Base-by-base conservation (phyloP, 1,284 basidiomycete species). In the Mixia osmundae region DNA sequence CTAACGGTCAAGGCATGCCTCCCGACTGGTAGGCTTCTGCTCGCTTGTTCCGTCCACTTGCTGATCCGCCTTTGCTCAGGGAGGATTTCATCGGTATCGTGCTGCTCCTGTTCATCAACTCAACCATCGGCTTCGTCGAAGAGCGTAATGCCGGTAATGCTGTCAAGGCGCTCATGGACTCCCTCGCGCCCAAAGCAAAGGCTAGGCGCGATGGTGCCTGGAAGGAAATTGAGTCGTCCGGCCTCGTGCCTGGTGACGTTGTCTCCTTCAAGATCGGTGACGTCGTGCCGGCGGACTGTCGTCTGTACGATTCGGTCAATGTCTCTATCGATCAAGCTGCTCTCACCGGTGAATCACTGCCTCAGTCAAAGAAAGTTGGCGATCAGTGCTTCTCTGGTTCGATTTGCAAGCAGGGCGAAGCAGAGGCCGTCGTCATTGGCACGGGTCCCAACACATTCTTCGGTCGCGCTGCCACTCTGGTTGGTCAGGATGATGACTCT, bases 151-250 rank as follows among this genome's bases (percentile, higher is more conserved):
- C 87, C 36, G 87, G 87, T 61, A 91, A 95, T 60, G 87, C 87
- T 26, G 87, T 95, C 64, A 94, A 91, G 65, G 85, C 85, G 10
- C 76, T 95, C 48, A 95, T 94, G 87, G 87, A 94, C 58, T 94
- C 87, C 12, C 76, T 95, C 47, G 87, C 89, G 15, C 89, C 85
- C 57, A 94, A 94, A 65, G 87, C 87, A 25, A 76, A 74, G 59
- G 78, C 78, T 52, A 78, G 71, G 62, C 83, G 87, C 47, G 66
- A 67, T 47, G 78, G 77, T 43, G 51, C 53, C 27, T 91, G 83
- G 83, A 55, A 58, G 25, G 85, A 94, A 59, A 76, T 91, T 48
- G 85, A 94, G 29, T 47, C 49, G 83, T 91, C 32, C 83, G 85
- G 40, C 23, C 71, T 94, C 41, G 83, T 91, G 31, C 83, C 87